phyloP scores from a whole-genome alignment of 129 eudicot genomes.

The Tagetes erecta region DNA sequence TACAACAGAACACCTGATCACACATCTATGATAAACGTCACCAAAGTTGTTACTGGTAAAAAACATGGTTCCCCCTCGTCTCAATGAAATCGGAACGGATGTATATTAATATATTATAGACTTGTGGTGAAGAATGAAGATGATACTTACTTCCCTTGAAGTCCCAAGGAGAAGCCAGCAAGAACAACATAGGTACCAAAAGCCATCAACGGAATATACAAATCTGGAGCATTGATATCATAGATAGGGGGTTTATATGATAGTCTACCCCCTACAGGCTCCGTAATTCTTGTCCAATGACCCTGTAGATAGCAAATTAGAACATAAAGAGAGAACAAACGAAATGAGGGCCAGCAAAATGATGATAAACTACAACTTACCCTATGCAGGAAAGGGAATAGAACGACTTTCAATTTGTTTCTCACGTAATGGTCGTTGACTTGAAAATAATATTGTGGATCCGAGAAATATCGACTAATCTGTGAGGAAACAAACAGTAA shows the following conservation, averaged over 20 bases:
- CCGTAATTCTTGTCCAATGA: slow-evolving; percentile 73
- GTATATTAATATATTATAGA: not conserved
- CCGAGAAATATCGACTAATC: slow-evolving; percentile 73
- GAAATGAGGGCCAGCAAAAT: not conserved
- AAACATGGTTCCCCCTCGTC: not conserved
- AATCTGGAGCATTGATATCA: slow-evolving; percentile 74
- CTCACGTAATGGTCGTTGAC: slow-evolving; percentile 70
- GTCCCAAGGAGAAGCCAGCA: slow-evolving; percentile 67
- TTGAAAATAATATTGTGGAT: slow-evolving; percentile 73
- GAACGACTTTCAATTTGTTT: slow-evolving; percentile 68
- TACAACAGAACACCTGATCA: not conserved
- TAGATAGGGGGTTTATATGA: slow-evolving; percentile 75
- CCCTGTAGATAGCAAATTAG: slow-evolving; percentile 41
- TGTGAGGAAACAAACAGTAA: slow-evolving; percentile 26
- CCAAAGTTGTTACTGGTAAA: not conserved
- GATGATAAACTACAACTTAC: slow-evolving; percentile 33
- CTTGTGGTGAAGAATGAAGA: too few relatives aligned
- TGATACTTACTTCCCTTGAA: slow-evolving; percentile 67
- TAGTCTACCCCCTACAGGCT: slow-evolving; percentile 71
- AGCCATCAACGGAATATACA: slow-evolving; percentile 68
- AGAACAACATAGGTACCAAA: slow-evolving; percentile 66
- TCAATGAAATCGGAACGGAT: not conserved
- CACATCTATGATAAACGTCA: slow-evolving; percentile 1
- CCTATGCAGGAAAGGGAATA: slow-evolving; percentile 68
- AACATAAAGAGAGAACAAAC: not conserved